Base-by-base conservation (phyloP, 179 eudicot genomes). In the Spergularia azorica region DNA sequence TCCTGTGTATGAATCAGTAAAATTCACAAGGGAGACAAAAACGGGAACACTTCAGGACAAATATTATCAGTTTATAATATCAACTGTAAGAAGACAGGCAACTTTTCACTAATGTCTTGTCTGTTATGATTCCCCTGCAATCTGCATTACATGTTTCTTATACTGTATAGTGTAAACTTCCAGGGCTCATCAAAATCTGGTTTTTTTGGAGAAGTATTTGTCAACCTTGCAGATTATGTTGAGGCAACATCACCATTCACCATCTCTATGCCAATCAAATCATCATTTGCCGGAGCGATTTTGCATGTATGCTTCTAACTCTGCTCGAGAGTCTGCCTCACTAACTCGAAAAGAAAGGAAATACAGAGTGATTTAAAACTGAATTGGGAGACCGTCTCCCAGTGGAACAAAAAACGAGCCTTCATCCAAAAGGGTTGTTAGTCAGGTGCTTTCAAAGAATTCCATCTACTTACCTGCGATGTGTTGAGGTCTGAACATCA, bases 1-100 rank as follows among this genome's bases (percentile, higher is more conserved):
- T 80, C 97, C 99, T 11, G 83, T 96, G 0, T 96, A 89, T 77
- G 99, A 96, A 83, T 81, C 97, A 9, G 89, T 93, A 18, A 93
- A 95, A 79, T 74, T 95, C 63, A 82, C 86, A 11, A 87, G 80
- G 69, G 89, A 86, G n/a, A 70, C 82, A 26, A 86, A 86, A 75
- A 81, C 87, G 12, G 85, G 87, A 57, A 86, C 63, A 60, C 64
- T 86, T 69, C 87, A 77, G 10, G 89, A 86, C 82, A 86, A 82
- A 59, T 32, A 84, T 66, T 86, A 86, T 74, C 83, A 81, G 38
- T 82, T 86, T 60, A 69, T 84, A 73, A 78, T 86, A 43, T 80
- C 89, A 67, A 79, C 89, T 20, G 87, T 84, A 76, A 81, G 82
- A 61, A 51, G 5, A 54, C 26, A 67, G 20, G 21, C 71, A 54